Conservation (phyloP, 2,329 filamentous ascomycete species). For the Ophiostoma ips region DNA sequence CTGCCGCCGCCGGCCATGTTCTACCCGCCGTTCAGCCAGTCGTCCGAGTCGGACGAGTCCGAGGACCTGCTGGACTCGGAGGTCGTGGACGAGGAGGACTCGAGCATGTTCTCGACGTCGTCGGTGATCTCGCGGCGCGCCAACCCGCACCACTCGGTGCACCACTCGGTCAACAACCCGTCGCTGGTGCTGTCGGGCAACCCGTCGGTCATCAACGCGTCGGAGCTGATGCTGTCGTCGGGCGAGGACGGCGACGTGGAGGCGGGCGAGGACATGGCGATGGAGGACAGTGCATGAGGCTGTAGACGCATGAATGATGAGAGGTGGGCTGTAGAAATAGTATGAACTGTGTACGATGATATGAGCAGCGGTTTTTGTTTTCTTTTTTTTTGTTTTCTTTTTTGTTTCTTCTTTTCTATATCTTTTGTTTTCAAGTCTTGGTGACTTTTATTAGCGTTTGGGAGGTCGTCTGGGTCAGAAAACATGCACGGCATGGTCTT, state of each 20-base stretch:
- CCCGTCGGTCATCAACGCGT: slow-evolving; percentile 13
- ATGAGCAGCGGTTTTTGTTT: background rate
- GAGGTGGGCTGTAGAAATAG: background rate
- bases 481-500: background rate
- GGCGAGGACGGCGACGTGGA: slow-evolving; percentile 24
- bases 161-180: slow-evolving; percentile 24
- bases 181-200: slow-evolving; percentile 18
- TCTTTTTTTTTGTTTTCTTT: background rate
- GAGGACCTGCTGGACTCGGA: slow-evolving; percentile 19
- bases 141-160: slow-evolving; percentile 16
- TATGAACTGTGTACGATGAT: background rate
- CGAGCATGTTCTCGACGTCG: slow-evolving; percentile 19
- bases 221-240: slow-evolving; percentile 21
- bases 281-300: slow-evolving; percentile 4
- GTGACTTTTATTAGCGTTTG: background rate
- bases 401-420: background rate
- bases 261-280: slow-evolving; percentile 1
- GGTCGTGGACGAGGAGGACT: slow-evolving; percentile 21
- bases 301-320: background rate
- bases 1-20: slow-evolving; percentile 40
- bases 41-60: slow-evolving; percentile 18
- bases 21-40: slow-evolving; percentile 32
- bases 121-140: slow-evolving; percentile 22
- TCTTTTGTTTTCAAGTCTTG: background rate
- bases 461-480: background rate